Percentiles rank a stretch among this genome's conserved stretches.
Evolutionary conservation across 2,329 filamentous ascomycete genomes (phyloP).

Genomic region (Paracoccidioides lutzii): DNA sequence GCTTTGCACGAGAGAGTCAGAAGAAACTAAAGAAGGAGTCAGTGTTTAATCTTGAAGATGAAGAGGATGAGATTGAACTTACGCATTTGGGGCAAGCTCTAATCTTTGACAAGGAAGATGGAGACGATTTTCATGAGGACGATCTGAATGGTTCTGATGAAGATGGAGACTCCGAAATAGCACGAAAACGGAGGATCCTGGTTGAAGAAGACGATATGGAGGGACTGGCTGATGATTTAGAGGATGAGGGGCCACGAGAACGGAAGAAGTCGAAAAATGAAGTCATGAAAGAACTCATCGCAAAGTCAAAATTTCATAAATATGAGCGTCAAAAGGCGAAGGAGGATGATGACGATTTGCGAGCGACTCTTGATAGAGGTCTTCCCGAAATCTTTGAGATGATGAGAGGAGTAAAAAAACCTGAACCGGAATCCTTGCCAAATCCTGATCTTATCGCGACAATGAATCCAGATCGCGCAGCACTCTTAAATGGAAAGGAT

Average conservation of each 20-base stretch:
- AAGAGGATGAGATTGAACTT: constrained; percentile 53
- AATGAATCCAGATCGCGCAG: constrained; percentile 52
- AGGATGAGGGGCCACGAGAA: constrained; percentile 52
- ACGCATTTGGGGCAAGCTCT: constrained; percentile 76
- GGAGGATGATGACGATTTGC: constrained; percentile 82
- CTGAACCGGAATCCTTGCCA: constrained; percentile 38
- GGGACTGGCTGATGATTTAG: constrained; percentile 18
- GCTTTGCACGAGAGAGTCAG: constrained; percentile 82
- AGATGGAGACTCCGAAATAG: constrained; percentile 47
- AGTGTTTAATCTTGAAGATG: constrained; percentile 84
- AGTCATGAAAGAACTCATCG: constrained; percentile 95
- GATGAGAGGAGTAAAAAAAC: constrained; percentile 45
- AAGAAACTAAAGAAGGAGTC: constrained; percentile 61
- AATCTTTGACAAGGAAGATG: constrained; percentile 41
- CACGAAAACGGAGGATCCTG: constrained; percentile 38
- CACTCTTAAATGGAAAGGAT: constrained; percentile 47
- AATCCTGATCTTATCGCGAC: constrained; percentile 27
- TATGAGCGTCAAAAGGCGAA: constrained; percentile 86
- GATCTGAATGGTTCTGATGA: constrained; percentile 50
- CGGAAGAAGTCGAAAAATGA: constrained; percentile 92
- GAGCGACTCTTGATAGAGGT: constrained; percentile 72
- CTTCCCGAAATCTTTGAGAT: constrained; percentile 63
- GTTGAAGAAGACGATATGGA: constrained; percentile 31
- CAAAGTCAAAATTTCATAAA: constrained; percentile 92
- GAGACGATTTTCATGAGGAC: constrained; percentile 69